Evolutionary conservation across 2,329 filamentous ascomycete species (phyloP), one percentile per base, ranked within the genome.

Genomic region (Cryoendolithus antarcticus): DNA sequence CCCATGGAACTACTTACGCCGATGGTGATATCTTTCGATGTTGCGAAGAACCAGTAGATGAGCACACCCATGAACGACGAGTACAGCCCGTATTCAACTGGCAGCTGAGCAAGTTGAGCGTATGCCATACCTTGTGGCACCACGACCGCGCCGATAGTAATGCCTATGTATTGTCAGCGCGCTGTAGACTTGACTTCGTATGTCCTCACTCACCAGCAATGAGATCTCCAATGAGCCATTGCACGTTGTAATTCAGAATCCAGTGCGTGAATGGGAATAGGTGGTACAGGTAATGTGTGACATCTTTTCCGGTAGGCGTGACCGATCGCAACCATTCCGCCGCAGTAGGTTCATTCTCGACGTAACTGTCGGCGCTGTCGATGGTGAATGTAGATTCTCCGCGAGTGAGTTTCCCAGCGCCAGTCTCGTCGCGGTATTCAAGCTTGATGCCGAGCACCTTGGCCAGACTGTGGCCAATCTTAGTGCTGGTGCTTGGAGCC

Each of bases 91-190:
- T 80, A 96, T 56, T 96, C 72, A 4, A 81, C 74, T 1, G 75
- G 71, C n/a, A 96, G 70, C 44, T 80, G 73, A 33, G 89, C 89
- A 19, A 96, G 71, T 44, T 79, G 70, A 24, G 89, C 88, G 62
- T 96, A 96, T 1, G 89, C 88, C 89, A 96, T 95, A 45, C 86
- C 82, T 58, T 96, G 89, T 4, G 89, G 89, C n/a, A 96, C 84
- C 19, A 95, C 86, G 15, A 86, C 82, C 37, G 80, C 72, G 31
- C 82, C 82, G 37, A 83, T 76, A 3, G 80, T 84, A 44, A 83
- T 70, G 65, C 75, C 73, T 77, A 10, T 10, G 13, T 7, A 5
- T 9, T 3, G 21, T 41, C 15, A 41, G 34, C 13, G 28, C 9
- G 7, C 15, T 6, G 21, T 9, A 5, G 9, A 9, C n/a, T 39